phyloP scores from a whole-genome alignment of 306 rosid genomes.

The Cicer cuneatum region DNA sequence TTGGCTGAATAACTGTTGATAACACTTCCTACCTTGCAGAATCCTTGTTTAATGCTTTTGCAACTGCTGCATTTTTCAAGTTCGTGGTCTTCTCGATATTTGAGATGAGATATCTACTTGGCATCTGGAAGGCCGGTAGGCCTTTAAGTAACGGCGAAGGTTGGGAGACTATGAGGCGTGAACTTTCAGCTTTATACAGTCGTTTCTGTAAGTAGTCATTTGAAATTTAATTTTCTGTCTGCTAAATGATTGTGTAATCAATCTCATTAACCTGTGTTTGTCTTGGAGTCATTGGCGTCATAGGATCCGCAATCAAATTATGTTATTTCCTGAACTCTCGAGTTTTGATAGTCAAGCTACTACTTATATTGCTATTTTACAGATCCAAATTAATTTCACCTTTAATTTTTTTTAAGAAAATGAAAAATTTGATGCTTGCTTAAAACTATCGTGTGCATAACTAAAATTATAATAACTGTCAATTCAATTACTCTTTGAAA shows the following conservation, averaged over 20 bases:
- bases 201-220: conserved; percentile 83
- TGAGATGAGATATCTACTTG: conserved; percentile 98
- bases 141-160: conserved; percentile 88
- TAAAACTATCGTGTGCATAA: conserved; percentile 9
- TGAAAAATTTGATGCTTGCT: conserved; percentile 16
- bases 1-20: conserved; percentile 37
- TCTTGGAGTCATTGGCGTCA: too few species aligned
- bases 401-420: conserved; percentile 2
- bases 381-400: conserved; percentile 21
- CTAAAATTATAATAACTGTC: conserved; percentile 2
- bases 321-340: too few species aligned
- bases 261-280: not conserved
- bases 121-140: conserved; percentile 94
- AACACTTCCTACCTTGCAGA: conserved; percentile 60
- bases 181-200: conserved; percentile 85
- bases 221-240: conserved; percentile 10
- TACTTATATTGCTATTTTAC: conserved; percentile 5
- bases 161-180: conserved; percentile 95
- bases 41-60: conserved; percentile 95
- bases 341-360: not conserved
- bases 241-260: conserved; percentile 33
- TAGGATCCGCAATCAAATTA: too few species aligned
- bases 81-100: conserved; percentile 93
- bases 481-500: conserved; percentile 28
- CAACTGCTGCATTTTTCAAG: conserved; percentile 97